phyloP scores from a whole-genome alignment of 192 early-diverging fungal genomes.

The Coemansia sp. region DNA sequence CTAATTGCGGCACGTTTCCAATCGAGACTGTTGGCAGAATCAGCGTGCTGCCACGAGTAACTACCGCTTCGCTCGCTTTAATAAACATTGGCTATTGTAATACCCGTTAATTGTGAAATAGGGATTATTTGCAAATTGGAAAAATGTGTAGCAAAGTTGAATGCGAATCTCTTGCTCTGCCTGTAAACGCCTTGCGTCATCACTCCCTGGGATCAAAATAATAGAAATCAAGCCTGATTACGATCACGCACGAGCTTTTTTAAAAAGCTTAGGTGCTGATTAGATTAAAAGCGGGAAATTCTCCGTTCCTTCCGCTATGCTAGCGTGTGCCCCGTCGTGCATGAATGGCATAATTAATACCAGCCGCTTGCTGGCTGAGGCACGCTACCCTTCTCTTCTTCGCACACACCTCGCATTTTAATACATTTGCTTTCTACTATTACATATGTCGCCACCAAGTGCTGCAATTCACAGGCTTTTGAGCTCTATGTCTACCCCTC shows the following conservation, averaged over 20 bases:
- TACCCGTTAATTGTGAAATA: background rate
- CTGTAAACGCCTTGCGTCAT: background rate
- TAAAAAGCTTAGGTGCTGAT: background rate
- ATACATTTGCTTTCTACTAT: no score
- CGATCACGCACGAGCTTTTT: background rate
- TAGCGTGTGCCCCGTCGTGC: background rate
- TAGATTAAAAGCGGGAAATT: background rate
- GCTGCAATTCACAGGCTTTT: background rate
- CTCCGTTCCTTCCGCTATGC: background rate
- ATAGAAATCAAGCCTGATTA: background rate
- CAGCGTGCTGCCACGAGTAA: conserved; percentile 33
- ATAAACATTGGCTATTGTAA: background rate
- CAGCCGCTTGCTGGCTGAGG: background rate
- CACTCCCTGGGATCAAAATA: background rate
- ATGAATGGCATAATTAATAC: background rate
- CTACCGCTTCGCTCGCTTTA: background rate
- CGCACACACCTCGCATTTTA: background rate
- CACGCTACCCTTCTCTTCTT: background rate
- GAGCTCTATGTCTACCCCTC: background rate
- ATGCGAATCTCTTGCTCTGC: background rate
- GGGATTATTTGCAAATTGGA: background rate
- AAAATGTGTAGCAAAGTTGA: background rate
- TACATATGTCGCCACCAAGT: background rate
- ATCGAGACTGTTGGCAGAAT: conserved; percentile 67
- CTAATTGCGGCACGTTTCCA: conserved; percentile 76